These are phyloP conservation scores for Xylaria sp. DNA, from an alignment of 2,329 filamentous ascomycete genomes.

Conservation along the genomic window DNA sequence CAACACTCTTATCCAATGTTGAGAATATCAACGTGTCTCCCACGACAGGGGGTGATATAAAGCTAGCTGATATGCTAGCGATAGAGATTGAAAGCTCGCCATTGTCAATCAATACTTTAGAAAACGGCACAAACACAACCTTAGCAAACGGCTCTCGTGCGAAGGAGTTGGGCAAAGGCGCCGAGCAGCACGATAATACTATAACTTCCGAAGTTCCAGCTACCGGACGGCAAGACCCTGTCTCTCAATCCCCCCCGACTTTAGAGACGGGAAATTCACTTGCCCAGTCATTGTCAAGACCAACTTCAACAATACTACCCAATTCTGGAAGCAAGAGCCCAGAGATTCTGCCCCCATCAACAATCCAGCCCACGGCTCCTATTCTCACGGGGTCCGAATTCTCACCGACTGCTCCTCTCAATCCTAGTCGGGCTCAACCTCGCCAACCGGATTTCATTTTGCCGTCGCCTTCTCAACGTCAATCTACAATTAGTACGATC, in stretches of 20 bases:
- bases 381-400: conserved; percentile 48
- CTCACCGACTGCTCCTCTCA: conserved; percentile 59
- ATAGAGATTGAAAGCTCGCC: conserved; percentile 41
- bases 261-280: conserved; percentile 41
- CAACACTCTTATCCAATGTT: conserved; percentile 33
- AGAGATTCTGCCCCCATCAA: conserved; percentile 37
- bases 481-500: conserved; percentile 60
- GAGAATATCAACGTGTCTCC: conserved; percentile 38
- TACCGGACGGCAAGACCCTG: conserved; percentile 37
- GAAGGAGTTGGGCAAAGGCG: conserved; percentile 34
- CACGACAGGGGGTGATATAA: conserved; percentile 35
- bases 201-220: conserved; percentile 42
- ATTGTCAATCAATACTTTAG: conserved; percentile 34
- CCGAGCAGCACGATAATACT: conserved; percentile 42
- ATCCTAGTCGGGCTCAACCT: conserved; percentile 54
- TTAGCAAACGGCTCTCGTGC: conserved; percentile 16
- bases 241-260: conserved; percentile 42
- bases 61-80: conserved; percentile 40
- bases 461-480: conserved; percentile 54
- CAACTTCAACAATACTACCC: conserved; percentile 31
- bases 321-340: conserved; percentile 28
- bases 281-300: conserved; percentile 19
- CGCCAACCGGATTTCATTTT: conserved; percentile 52
- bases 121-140: conserved; percentile 27
- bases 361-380: conserved; percentile 30